Evolutionary conservation across 176 grass and related monocot genomes (phyloP).

Genomic region (Oryza meridionalis): DNA sequence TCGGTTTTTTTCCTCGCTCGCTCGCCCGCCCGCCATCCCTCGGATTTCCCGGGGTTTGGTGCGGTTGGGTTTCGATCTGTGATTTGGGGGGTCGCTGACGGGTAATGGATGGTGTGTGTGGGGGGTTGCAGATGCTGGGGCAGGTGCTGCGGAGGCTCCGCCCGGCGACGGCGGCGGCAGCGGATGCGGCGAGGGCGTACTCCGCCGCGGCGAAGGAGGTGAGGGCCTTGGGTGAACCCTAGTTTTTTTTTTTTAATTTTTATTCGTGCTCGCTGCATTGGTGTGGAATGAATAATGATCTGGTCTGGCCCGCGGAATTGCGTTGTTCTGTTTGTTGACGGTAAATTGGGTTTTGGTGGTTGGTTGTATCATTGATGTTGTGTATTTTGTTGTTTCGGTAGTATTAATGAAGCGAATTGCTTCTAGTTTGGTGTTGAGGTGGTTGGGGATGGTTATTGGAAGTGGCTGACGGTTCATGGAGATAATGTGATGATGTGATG

Average conservation of each 20-base stretch:
- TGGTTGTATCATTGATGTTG: constrained; percentile 9
- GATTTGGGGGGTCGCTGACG: not conserved
- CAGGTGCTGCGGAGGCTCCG: constrained; percentile 64
- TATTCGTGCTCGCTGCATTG: not conserved
- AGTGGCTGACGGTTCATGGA: constrained; percentile 7
- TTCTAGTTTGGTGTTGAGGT: not conserved
- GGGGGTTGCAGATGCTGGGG: constrained; percentile 62
- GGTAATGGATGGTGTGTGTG: not conserved
- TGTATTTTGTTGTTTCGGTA: not conserved
- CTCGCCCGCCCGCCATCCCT: not conserved
- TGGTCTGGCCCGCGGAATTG: not conserved
- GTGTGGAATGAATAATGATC: not conserved
- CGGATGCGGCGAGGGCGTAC: constrained; percentile 56
- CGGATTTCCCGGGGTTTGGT: not conserved
- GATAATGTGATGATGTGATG: constrained; percentile 11
- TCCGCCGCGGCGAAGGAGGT: constrained; percentile 74
- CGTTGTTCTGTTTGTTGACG: not conserved
- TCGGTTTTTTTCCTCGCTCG: not conserved
- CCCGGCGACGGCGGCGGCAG: constrained; percentile 47
- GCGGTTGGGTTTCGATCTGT: constrained; percentile 7
- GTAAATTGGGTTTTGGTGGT: not conserved
- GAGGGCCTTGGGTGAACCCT: constrained; percentile 18
- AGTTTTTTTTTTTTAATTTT: not conserved
- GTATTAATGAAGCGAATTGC: not conserved
- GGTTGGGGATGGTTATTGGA: constrained; percentile 4